A percentile compares a stretch with the other conserved stretches of the same genome.
These are phyloP conservation scores for Ichthyophonus hoferi DNA, from an alignment of 208 protist species.

Conservation along the genomic window DNA sequence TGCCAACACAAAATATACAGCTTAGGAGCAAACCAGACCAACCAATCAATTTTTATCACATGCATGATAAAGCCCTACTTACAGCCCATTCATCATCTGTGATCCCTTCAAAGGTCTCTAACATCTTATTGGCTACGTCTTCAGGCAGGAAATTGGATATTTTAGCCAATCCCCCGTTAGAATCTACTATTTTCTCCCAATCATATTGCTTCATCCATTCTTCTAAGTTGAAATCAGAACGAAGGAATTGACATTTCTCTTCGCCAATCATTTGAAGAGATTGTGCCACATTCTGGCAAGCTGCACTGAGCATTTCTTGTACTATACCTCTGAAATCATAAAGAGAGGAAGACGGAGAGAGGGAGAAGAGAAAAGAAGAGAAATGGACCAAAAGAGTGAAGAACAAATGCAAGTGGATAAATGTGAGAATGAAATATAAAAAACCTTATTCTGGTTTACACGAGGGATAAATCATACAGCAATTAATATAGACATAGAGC, in stretches of 20 bases:
- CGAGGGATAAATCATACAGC: no score
- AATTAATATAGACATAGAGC: no score
- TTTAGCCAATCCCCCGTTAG: slow-evolving; percentile 1
- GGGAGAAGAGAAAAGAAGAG: neutral
- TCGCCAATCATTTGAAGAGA: neutral
- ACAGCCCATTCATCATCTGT: neutral
- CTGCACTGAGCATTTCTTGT: neutral
- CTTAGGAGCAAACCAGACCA: no score
- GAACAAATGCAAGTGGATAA: no score
- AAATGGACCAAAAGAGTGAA: no score
- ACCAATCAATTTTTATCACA: no score
- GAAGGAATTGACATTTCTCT: neutral
- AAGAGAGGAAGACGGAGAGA: neutral
- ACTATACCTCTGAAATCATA: neutral
- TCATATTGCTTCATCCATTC: neutral
- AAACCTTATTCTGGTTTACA: no score
- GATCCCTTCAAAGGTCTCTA: neutral
- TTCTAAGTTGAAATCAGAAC: neutral
- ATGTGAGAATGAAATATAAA: no score
- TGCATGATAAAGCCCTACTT: no score
- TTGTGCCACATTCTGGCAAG: neutral
- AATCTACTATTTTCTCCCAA: neutral
- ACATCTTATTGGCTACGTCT: neutral
- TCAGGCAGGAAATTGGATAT: slow-evolving; percentile 11
- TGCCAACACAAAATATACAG: no score